Percentiles rank a stretch among this genome's conserved stretches.
Evolutionary conservation across 1,284 basidiomycete genomes (phyloP).

Genomic region (Rhodotorula sp.): DNA sequence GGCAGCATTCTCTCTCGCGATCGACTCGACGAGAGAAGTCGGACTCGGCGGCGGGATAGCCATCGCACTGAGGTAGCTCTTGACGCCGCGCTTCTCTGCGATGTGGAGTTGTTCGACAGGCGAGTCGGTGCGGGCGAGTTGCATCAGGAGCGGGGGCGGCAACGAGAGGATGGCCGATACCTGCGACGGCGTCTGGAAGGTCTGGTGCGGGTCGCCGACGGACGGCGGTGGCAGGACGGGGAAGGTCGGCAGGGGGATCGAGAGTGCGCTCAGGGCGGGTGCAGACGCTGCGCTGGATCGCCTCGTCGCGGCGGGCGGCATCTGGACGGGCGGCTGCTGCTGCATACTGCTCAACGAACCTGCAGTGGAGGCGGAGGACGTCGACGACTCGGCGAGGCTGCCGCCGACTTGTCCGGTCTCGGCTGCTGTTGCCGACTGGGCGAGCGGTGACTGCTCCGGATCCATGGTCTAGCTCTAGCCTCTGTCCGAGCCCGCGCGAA

Average conservation of each 20-base stretch:
- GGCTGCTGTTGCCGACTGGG: too few species aligned
- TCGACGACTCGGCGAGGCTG: too few species aligned
- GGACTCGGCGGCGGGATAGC: slow-evolving; percentile 41
- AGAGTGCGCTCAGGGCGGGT: neutral
- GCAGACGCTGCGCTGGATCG: neutral
- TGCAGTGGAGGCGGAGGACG: too few species aligned
- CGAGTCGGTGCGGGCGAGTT: slow-evolving; percentile 36
- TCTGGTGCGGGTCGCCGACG: slow-evolving; percentile 26
- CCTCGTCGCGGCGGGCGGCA: too few species aligned
- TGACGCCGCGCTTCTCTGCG: slow-evolving; percentile 15
- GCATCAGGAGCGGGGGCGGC: slow-evolving; percentile 33
- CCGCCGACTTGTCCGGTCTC: too few species aligned
- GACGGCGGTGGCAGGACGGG: slow-evolving; percentile 35
- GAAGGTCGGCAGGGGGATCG: slow-evolving; percentile 23
- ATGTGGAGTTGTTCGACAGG: slow-evolving; percentile 30
- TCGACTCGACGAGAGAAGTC: slow-evolving; percentile 23
- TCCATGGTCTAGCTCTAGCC: too few species aligned
- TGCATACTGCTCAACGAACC: too few species aligned
- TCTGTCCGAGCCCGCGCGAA: too few species aligned
- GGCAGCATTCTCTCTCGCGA: neutral
- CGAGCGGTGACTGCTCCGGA: too few species aligned
- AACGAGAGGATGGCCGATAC: slow-evolving; percentile 41
- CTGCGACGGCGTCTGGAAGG: slow-evolving; percentile 37
- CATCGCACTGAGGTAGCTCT: slow-evolving; percentile 34
- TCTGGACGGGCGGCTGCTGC: too few species aligned